A percentile compares a stretch with the other conserved stretches of the same genome.
phyloP scores from a whole-genome alignment of 2,329 filamentous ascomycete species.

The Botrytis cinerea region DNA sequence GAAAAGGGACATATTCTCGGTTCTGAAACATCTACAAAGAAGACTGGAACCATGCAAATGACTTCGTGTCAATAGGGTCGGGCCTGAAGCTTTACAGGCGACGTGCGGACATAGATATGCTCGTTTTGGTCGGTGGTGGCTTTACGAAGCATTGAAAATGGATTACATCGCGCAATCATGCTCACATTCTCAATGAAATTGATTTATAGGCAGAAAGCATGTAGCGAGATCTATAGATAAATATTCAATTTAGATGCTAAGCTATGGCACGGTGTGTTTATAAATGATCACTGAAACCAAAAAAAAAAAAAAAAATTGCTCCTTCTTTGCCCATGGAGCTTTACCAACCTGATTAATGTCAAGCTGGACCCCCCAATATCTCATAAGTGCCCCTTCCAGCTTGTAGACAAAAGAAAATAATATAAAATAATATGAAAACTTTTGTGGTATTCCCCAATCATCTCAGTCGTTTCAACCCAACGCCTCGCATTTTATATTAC shows the following conservation, averaged over 20 bases:
- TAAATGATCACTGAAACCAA: background rate
- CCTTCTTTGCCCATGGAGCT: background rate
- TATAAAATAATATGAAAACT: conserved; percentile 24
- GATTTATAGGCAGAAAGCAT: background rate
- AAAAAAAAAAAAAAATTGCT: conserved; percentile 1
- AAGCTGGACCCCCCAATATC: background rate
- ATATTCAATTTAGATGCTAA: background rate
- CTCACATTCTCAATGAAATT: background rate
- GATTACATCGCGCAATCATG: background rate
- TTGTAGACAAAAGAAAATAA: background rate
- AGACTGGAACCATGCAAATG: background rate
- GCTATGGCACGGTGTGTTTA: background rate
- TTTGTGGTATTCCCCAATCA: conserved; percentile 36
- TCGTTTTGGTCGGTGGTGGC: background rate
- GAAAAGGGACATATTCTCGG: background rate
- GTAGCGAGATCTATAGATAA: background rate
- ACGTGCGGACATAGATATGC: background rate
- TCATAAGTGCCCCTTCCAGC: background rate
- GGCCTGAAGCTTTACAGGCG: background rate
- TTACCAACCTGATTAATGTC: background rate
- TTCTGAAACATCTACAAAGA: background rate
- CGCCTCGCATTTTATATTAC: conserved; percentile 28
- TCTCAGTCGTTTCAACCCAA: conserved; percentile 11
- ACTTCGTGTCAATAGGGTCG: background rate
- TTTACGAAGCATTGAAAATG: background rate